Evolutionary conservation across 257 asterid genomes (phyloP), one percentile per base, ranked within the genome.

Genomic region (Penstemon barbatus): DNA sequence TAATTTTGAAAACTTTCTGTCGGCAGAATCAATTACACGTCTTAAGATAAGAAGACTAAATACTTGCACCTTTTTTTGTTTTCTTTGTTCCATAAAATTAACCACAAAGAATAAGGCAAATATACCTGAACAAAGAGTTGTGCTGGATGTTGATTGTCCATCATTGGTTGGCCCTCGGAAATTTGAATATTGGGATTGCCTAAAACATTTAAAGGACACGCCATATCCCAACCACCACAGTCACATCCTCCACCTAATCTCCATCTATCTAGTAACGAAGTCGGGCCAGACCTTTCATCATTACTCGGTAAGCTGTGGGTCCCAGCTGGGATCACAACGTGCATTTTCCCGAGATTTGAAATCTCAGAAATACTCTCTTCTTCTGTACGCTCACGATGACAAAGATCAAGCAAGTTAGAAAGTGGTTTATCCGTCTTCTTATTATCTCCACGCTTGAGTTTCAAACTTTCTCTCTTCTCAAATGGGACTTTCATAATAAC

Each of bases 151-250:
- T 65, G 81, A 61, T 61, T 65, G 76, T 85, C 84, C 50, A 79
- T 62, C 10, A 70, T 78, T 13, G 74, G 80, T 3, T 52, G 82
- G 54, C 79, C 80, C 65, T 77, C 80, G 6, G 84, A 71, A 42
- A 82, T 71, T 19, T 25, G 75, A 63, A 78, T 65, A 64, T 70
- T 66, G 0, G 82, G 82, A 75, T 80, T 87, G 52, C 73, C 73
- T 54, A 90, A 81, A 69, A 94, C 74, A 56, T 77, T 70, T 49
- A 94, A 86, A 4, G 96, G 96, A 71, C 99, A 91, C 4, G 92
- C 89, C 94, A 94, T 82, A 79, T 94, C 99, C 99, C 99, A 94
- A 19, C 98, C 97, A 49, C 98, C 99, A 78, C 99, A 94, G 44
- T 89, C 99, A 49, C 99, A 94, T 25, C 89, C 91, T 68, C 99